Evolutionary conservation across 1,284 basidiomycete species (phyloP), one percentile per base, ranked within the genome.

Genomic region (Agroathelia rolfsii): DNA sequence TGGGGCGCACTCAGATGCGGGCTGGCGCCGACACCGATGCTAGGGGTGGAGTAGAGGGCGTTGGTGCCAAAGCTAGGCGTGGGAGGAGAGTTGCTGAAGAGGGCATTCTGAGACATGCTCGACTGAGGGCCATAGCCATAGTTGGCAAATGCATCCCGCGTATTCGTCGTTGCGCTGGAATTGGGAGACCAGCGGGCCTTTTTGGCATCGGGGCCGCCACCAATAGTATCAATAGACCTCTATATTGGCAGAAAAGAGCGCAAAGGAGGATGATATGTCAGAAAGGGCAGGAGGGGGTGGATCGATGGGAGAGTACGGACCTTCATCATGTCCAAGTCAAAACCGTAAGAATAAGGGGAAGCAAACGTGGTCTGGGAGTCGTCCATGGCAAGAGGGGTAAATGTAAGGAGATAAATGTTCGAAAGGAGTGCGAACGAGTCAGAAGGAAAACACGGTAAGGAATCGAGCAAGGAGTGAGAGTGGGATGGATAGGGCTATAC

Each of bases 301-400:
- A 28, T 18, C 1, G 6, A 25, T 17, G 16, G 21, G 29, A 26
- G 22, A 19, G 10, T 7, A 50, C 64, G 24, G 33, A 79, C 81
- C 77, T 85, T 85, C 78, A 84, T 84, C 81, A 85, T 84, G 57
- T 85, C 81, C 69, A 84, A 62, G 51, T 85, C 81, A 60, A 83
- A 79, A 36, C 50, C 54, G 62, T 80, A 82, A 42, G 66, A 56
- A 54, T 82, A 82, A 49, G 75, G 76, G 38, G 59, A 57, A 42
- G 72, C 69, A 52, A 79, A 81, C 39, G 68, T 64, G 56, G 78
- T 62, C 56, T 81, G 78, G 38, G 69, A 51, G 64, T 81, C 79
- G 64, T 82, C 78, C 78, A 82, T 82, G 31, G 36, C 13, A 12
- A 30, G 20, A 24, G 22, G 16, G 11, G 26, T 30, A 35, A 41